Evolutionary conservation across 768 basidiomycete genomes (phyloP), one percentile per base, ranked within the genome.

Genomic region (Botryobasidium botryosum): DNA sequence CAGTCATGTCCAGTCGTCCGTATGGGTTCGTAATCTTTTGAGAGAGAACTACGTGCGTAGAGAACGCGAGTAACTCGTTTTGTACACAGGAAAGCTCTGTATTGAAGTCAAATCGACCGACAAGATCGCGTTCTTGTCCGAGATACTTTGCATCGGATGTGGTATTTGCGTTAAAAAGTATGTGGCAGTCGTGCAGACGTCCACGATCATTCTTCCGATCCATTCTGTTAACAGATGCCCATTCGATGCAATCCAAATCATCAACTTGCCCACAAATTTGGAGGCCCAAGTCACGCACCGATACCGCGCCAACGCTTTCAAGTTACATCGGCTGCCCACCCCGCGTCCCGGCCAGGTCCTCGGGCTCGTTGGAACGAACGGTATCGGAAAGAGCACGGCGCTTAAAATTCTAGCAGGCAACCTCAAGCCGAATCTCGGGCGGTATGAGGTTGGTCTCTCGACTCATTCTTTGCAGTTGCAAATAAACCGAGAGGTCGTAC

Each of bases 141-240:
- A 99, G 61, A 90, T 92, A 60, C 69, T 99, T 45, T 99, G 94
- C 61, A 99, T 99, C 50, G 94, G 94, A 55, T 99, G 94, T 63
- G 94, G 94, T 83, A 97, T 99, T 57, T 99, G 94, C 61, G 91
- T 96, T 27, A 96, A 97, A 67, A 99, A 96, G 92, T 94, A 57
- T 59, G 80, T 65, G 5, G n/a, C n/a, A n/a, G n/a, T 6, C 26
- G 20, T 27, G 37, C 40, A 5, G 15, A 12, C 15, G 7, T 40
- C 4, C 18, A 32, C 35, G 20, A 39, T 7, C 20, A 15, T 28
- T 31, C 20, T 10, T 37, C 8, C 33, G 8, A 21, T 32, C 27
- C 29, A 23, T 32, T 6, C 13, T 7, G 39, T 29, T 32, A 28
- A 3, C 52, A 97, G 92, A 64, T 99, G 94, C 58, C 94, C 94